phyloP scores from a whole-genome alignment of 805 yeast species.

The Saturnispora sanitii region DNA sequence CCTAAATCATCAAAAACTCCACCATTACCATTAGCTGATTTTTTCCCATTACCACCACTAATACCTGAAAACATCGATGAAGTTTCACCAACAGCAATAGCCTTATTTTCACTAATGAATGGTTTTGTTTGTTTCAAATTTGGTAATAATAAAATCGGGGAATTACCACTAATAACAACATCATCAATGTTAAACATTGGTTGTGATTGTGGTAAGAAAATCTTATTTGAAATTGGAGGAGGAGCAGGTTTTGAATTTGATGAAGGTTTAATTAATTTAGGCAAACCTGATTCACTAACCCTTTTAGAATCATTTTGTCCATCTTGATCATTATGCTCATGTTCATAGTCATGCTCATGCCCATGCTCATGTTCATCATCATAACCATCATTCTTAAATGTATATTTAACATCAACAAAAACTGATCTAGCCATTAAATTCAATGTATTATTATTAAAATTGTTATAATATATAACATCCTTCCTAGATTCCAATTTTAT shows the following conservation, averaged over 20 bases:
- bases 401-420: slow-evolving; percentile 36
- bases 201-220: too few relatives aligned
- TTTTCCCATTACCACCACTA: neutral
- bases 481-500: slow-evolving; percentile 30
- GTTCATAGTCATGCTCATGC: neutral
- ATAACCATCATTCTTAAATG: slow-evolving; percentile 7
- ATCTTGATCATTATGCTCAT: too few relatives aligned
- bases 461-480: neutral
- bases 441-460: slow-evolving; percentile 2
- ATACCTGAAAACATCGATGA: slow-evolving; percentile 2
- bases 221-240: too few relatives aligned
- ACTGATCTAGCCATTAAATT: slow-evolving; percentile 41
- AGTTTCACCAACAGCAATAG: slow-evolving; percentile 20
- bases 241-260: neutral
- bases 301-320: too few relatives aligned
- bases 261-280: too few relatives aligned
- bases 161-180: neutral
- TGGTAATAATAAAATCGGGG: slow-evolving; percentile 1
- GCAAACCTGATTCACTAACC: too few relatives aligned
- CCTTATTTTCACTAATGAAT: slow-evolving; percentile 13
- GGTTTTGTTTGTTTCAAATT: slow-evolving; percentile 9
- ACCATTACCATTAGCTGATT: neutral
- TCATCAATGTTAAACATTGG: too few relatives aligned
- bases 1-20: slow-evolving; percentile 16
- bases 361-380: neutral